Conservation (phyloP, 2,329 filamentous ascomycete species). For the Fusarium kyushuense region DNA sequence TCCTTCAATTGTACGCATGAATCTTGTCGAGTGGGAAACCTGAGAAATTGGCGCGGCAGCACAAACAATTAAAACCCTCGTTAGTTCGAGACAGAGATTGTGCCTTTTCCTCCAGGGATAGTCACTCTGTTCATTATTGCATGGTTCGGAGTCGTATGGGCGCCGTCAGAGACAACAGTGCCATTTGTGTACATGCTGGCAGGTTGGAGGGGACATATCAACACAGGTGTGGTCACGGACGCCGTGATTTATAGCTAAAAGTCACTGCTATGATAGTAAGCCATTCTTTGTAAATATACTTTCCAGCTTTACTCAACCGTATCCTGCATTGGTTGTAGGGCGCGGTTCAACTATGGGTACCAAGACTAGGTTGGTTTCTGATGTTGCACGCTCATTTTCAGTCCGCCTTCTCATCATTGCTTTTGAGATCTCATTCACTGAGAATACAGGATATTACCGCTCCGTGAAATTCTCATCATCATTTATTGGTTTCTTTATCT, state of each 20-base stretch:
- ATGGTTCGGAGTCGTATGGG: not conserved
- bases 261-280: not conserved
- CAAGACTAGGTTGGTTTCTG: not conserved
- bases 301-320: not conserved
- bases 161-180: too few relatives aligned
- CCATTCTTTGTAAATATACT: too few relatives aligned
- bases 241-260: not conserved
- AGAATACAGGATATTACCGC: too few relatives aligned
- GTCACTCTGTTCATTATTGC: not conserved
- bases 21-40: not conserved
- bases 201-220: not conserved
- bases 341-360: not conserved
- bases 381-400: rapidly evolving
- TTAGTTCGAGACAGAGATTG: not conserved
- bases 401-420: rapidly evolving
- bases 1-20: not conserved
- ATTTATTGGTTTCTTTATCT: not conserved
- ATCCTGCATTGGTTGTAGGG: not conserved
- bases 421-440: too few relatives aligned
- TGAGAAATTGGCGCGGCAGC: too few relatives aligned
- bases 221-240: not conserved
- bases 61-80: not conserved
- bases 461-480: not conserved
- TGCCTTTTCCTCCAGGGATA: not conserved
- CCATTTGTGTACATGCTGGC: not conserved